Evolutionary conservation across 106 monocot species (phyloP).

Genomic region (Acanthochlamys bracteata): DNA sequence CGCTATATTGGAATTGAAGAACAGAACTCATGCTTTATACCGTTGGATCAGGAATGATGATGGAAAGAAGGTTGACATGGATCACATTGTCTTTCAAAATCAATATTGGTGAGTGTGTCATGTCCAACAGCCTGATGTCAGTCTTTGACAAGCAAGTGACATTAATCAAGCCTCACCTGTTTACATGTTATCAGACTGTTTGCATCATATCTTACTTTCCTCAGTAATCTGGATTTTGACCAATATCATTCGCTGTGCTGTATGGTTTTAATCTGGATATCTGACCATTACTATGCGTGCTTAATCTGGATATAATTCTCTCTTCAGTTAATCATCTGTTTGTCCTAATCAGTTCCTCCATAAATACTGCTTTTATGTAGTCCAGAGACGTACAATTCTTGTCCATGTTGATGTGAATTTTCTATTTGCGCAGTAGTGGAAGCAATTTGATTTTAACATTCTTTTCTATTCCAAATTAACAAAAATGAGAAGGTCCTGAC

Average conservation of each 20-base stretch:
- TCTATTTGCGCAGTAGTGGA: no score
- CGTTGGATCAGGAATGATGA: conserved; percentile 95
- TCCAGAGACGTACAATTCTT: no score
- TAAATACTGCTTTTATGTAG: no score
- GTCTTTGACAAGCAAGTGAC: background rate
- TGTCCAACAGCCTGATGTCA: background rate
- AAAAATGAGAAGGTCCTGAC: background rate
- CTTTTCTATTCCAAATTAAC: no score
- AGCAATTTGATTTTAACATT: no score
- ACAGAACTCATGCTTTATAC: conserved; percentile 91
- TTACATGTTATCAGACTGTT: no score
- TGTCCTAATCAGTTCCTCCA: no score
- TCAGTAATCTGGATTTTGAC: background rate
- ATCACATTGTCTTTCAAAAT: conserved; percentile 66
- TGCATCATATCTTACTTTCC: background rate
- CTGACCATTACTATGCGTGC: background rate
- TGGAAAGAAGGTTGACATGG: conserved; percentile 46
- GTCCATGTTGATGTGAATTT: no score
- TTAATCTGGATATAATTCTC: background rate
- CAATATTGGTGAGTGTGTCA: conserved; percentile 73
- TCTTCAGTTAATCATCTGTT: no score
- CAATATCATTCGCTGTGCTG: background rate
- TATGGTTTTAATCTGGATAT: background rate
- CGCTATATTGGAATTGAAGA: conserved; percentile 73
- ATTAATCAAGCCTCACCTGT: no score